These are phyloP conservation scores for Tylopilus intermedius DNA, from an alignment of 768 basidiomycete species.

Conservation along the genomic window DNA sequence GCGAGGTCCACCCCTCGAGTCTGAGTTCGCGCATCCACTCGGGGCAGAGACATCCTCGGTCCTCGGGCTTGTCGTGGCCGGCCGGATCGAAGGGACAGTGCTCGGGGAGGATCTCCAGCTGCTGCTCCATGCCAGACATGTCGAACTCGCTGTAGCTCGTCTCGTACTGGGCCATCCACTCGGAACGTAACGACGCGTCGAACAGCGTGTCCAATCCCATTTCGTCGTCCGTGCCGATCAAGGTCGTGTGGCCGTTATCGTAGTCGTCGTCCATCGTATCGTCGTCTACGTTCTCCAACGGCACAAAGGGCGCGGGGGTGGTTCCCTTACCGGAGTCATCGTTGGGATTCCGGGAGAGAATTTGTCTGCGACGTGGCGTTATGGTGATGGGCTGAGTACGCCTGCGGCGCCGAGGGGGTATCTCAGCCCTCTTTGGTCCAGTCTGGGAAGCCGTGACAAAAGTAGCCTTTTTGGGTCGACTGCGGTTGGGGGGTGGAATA, in stretches of 20 bases:
- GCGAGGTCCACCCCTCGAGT: slow-evolving; percentile 12
- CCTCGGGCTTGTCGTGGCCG: neutral
- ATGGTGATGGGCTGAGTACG: neutral
- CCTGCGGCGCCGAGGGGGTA: neutral
- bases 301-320: neutral
- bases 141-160: slow-evolving; percentile 2
- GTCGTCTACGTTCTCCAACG: no score
- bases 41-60: slow-evolving; percentile 17
- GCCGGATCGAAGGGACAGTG: neutral
- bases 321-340: no score
- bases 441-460: neutral
- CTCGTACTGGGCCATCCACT: slow-evolving; percentile 17
- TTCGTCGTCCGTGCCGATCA: slow-evolving; percentile 2
- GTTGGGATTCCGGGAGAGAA: neutral
- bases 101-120: neutral
- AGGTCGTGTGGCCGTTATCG: neutral
- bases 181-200: slow-evolving; percentile 4
- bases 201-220: slow-evolving; percentile 3
- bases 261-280: neutral
- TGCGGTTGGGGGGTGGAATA: slow-evolving; percentile 10
- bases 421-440: neutral
- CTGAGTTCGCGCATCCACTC: slow-evolving; percentile 21
- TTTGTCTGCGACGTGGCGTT: neutral
- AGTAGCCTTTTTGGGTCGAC: neutral
- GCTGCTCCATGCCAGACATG: neutral